phyloP scores from a whole-genome alignment of 768 basidiomycete species.

The Xanthoconium purpureum region DNA sequence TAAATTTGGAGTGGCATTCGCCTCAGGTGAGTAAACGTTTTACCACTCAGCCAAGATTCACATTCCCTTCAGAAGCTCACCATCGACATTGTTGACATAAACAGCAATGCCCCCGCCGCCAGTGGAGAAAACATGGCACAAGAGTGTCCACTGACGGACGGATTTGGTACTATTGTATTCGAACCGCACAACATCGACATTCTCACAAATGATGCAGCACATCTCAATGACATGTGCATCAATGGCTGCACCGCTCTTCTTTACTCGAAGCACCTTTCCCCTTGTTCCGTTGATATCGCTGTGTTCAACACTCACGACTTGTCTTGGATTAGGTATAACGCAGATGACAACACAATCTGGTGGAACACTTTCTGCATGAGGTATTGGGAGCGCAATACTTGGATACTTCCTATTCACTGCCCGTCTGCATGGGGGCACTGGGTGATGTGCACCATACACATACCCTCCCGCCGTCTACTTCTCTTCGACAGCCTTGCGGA shows the following conservation, averaged over 20 bases:
- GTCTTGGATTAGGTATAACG: neutral
- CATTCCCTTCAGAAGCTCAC: too few species aligned
- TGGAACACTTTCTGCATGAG: neutral
- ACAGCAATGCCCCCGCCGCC: neutral
- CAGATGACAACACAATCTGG: conserved; percentile 24
- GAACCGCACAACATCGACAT: conserved; percentile 1
- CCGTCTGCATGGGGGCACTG: neutral
- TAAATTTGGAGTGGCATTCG: too few species aligned
- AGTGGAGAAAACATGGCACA: too few species aligned
- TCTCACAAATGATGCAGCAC: neutral
- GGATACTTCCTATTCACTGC: conserved; percentile 19
- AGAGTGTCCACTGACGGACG: too few species aligned
- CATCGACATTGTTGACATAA: too few species aligned
- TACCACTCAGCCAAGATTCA: too few species aligned
- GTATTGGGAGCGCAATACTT: conserved; percentile 33
- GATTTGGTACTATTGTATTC: neutral
- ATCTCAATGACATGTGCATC: conserved; percentile 10
- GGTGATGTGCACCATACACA: neutral
- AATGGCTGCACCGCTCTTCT: conserved; percentile 13
- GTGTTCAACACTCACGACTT: conserved; percentile 6
- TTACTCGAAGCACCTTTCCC: too few species aligned
- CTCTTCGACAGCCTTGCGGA: conserved; percentile 4
- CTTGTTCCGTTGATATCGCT: too few species aligned
- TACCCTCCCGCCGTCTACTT: neutral
- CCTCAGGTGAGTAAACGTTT: too few species aligned